Percentiles rank a stretch among this genome's conserved stretches.
Conservation (phyloP, 495 filamentous ascomycete genomes). For the Tuber aestivum region DNA sequence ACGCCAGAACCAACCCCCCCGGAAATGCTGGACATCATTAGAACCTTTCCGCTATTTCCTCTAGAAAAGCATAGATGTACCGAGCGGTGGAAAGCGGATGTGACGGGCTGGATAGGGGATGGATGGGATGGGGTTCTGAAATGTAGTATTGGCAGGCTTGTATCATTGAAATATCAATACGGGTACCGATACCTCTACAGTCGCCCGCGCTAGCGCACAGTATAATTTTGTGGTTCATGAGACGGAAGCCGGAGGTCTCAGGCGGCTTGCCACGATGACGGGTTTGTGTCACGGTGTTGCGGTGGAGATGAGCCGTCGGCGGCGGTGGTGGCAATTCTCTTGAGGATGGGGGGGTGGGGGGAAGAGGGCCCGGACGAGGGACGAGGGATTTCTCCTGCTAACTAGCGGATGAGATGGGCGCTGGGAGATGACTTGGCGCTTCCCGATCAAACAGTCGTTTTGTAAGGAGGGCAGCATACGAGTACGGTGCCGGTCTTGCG, state of each 20-base stretch:
- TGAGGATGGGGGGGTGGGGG: background rate
- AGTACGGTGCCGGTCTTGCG: background rate
- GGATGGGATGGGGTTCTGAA: background rate
- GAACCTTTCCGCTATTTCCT: background rate
- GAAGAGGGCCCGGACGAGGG: too few species aligned
- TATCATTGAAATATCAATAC: conserved; percentile 1
- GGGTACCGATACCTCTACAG: background rate
- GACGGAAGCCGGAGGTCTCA: background rate
- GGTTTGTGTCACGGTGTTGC: background rate
- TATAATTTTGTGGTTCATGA: background rate
- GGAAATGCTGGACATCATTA: background rate
- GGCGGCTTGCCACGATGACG: background rate
- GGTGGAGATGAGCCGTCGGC: background rate
- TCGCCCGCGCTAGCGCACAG: background rate
- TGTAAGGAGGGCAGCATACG: background rate
- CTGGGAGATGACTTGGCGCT: background rate
- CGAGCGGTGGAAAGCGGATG: background rate
- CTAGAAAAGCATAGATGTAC: background rate
- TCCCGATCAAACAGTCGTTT: background rate
- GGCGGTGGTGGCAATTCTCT: background rate
- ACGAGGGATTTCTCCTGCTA: background rate
- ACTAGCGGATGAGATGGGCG: background rate
- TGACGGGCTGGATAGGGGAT: background rate
- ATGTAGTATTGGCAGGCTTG: background rate
- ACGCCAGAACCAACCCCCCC: conserved; percentile 12